Evolutionary conservation across 2,329 filamentous ascomycete genomes (phyloP).

Genomic region (Scedosporium dehoogii): DNA sequence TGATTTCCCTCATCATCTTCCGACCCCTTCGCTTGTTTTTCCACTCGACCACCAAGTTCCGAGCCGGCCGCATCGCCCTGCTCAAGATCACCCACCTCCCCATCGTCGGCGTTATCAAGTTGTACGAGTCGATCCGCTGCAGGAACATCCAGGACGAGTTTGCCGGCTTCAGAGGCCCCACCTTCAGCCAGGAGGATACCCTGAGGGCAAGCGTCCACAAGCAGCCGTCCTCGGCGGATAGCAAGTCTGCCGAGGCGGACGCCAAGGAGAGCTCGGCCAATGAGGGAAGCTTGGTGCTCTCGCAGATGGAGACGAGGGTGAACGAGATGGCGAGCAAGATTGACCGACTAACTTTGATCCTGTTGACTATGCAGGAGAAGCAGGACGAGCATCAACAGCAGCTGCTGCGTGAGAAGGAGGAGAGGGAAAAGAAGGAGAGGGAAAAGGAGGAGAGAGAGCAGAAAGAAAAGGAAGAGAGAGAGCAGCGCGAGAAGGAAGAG

Average conservation of each 20-base stretch:
- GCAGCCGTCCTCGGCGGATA: slow-evolving; percentile 8
- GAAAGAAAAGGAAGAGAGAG: not conserved
- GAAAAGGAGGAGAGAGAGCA: slow-evolving; percentile 48
- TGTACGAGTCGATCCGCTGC: slow-evolving; percentile 49
- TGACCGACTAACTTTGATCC: slow-evolving; percentile 43
- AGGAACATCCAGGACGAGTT: slow-evolving; percentile 31
- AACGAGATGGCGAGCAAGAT: slow-evolving; percentile 47
- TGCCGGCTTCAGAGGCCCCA: slow-evolving; percentile 37
- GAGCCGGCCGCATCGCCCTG: slow-evolving; percentile 50
- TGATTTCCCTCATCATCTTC: slow-evolving; percentile 62
- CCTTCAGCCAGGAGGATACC: slow-evolving; percentile 12
- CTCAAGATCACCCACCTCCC: slow-evolving; percentile 56
- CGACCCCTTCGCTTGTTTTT: slow-evolving; percentile 63
- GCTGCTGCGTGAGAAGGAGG: not conserved
- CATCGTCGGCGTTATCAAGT: slow-evolving; percentile 57
- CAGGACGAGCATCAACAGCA: slow-evolving; percentile 9
- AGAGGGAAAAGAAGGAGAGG: not conserved
- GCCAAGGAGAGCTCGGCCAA: not conserved
- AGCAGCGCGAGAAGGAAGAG: not conserved
- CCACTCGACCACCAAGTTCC: slow-evolving; percentile 51
- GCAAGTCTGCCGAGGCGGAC: not conserved
- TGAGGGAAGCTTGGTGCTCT: not conserved
- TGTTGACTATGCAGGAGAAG: slow-evolving; percentile 38
- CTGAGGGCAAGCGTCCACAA: slow-evolving; percentile 11
- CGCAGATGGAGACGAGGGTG: slow-evolving; percentile 38